Evolutionary conservation across 148 eudicot species (phyloP).

Genomic region (Vaccinium corymbosum): DNA sequence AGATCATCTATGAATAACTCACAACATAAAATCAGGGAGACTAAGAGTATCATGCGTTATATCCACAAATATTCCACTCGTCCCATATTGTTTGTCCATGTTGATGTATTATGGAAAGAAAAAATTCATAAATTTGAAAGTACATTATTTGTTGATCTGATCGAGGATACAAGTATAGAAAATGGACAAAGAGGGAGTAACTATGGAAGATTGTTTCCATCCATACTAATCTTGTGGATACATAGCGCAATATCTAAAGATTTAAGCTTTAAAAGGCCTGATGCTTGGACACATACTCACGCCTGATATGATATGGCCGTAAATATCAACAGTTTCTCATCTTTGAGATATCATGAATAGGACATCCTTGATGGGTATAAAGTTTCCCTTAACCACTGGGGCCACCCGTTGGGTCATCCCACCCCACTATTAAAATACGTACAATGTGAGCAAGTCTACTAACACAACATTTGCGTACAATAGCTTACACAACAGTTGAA

Average conservation of each 20-base stretch:
- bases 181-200: neutral
- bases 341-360: neutral
- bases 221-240: neutral
- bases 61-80: neutral
- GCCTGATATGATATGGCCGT: neutral
- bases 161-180: neutral
- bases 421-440: neutral
- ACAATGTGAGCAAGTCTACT: neutral
- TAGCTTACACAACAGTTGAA: neutral
- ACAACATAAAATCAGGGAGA: neutral
- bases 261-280: too few relatives aligned
- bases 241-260: neutral
- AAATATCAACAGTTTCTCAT: neutral
- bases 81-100: neutral
- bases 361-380: neutral
- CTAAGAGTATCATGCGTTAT: neutral
- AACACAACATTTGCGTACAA: neutral
- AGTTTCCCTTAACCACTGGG: neutral
- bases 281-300: neutral
- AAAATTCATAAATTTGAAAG: neutral
- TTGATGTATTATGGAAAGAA: neutral
- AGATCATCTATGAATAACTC: neutral
- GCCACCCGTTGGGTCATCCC: neutral
- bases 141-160: neutral
- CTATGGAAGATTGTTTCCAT: neutral